Conservation (phyloP, 1,139 yeast species). For the Pichia inconspicua region DNA sequence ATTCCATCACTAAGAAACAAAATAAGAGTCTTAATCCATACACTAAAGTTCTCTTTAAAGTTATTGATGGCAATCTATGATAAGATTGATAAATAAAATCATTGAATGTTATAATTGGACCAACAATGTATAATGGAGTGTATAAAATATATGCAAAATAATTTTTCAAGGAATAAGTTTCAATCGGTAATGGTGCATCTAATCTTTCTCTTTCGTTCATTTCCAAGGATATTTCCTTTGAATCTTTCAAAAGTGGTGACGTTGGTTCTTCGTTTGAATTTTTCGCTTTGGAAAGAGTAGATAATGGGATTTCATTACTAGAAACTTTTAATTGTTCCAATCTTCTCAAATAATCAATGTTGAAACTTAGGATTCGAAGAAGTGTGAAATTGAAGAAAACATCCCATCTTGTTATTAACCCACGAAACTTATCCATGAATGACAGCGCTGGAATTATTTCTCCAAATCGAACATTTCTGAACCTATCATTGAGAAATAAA, state of each 20-base stretch:
- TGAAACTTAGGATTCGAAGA: constrained; percentile 75
- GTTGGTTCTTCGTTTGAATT: constrained; percentile 18
- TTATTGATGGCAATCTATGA: constrained; percentile 44
- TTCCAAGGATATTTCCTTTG: constrained; percentile 15
- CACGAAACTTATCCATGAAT: constrained; percentile 56
- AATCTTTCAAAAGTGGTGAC: constrained; percentile 8
- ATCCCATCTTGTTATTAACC: constrained; percentile 88
- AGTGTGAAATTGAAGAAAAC: constrained; percentile 88
- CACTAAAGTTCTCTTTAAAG: constrained; percentile 41
- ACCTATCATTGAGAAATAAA: constrained; percentile 68
- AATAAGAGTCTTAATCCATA: constrained; percentile 64
- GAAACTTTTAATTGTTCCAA: constrained; percentile 7
- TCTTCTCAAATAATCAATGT: constrained; percentile 58
- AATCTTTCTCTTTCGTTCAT: constrained; percentile 61
- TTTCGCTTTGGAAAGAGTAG: constrained; percentile 9
- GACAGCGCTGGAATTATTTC: constrained; percentile 31
- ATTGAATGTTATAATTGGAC: constrained; percentile 89
- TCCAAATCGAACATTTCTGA: constrained; percentile 48
- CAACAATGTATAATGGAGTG: constrained; percentile 88
- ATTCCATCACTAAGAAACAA: constrained; percentile 82
- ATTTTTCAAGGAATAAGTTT: constrained; percentile 54
- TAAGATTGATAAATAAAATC: constrained; percentile 75
- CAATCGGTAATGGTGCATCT: constrained; percentile 50
- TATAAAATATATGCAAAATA: constrained; percentile 73
- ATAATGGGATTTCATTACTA: constrained; percentile 9